Conservation (phyloP, 345 rosid genomes). For the Brassica carinata region DNA sequence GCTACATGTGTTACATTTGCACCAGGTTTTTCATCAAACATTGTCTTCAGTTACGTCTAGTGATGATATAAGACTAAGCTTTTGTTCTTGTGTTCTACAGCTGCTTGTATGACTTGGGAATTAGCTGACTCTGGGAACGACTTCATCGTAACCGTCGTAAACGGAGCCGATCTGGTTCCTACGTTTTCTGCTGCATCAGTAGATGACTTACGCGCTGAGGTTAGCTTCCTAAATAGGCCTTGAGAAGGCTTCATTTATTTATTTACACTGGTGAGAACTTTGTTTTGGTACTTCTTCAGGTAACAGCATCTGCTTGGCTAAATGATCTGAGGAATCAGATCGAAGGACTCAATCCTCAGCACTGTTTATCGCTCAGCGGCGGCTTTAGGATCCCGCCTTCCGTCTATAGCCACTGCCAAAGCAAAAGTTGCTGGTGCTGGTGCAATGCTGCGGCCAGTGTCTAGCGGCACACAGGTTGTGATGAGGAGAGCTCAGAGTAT, state of each 20-base stretch:
- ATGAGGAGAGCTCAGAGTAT: slow-evolving; percentile 94
- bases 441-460: slow-evolving; percentile 86
- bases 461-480: slow-evolving; percentile 93
- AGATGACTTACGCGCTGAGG: slow-evolving; percentile 96
- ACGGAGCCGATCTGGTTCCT: slow-evolving; percentile 92
- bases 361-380: slow-evolving; percentile 93
- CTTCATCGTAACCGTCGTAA: slow-evolving; percentile 75
- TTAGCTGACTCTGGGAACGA: slow-evolving; percentile 88
- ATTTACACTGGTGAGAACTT: not conserved
- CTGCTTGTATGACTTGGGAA: slow-evolving; percentile 99
- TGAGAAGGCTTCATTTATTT: not conserved
- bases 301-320: slow-evolving; percentile 92
- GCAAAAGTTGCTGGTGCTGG: slow-evolving; percentile 98
- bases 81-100: slow-evolving; percentile 44
- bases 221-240: too few species aligned
- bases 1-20: slow-evolving; percentile 84
- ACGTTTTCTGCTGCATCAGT: slow-evolving; percentile 94
- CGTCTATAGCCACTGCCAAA: slow-evolving; percentile 84
- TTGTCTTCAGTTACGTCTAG: not conserved
- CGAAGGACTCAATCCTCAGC: slow-evolving; percentile 77
- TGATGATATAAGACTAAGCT: slow-evolving; percentile 2
- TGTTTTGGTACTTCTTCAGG: slow-evolving; percentile 42
- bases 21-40: slow-evolving; percentile 60
- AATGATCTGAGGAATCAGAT: slow-evolving; percentile 93
- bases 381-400: slow-evolving; percentile 89